Evolutionary conservation across 495 filamentous ascomycete species (phyloP), one percentile per base, ranked within the genome.

Genomic region (Neurospora sp.): DNA sequence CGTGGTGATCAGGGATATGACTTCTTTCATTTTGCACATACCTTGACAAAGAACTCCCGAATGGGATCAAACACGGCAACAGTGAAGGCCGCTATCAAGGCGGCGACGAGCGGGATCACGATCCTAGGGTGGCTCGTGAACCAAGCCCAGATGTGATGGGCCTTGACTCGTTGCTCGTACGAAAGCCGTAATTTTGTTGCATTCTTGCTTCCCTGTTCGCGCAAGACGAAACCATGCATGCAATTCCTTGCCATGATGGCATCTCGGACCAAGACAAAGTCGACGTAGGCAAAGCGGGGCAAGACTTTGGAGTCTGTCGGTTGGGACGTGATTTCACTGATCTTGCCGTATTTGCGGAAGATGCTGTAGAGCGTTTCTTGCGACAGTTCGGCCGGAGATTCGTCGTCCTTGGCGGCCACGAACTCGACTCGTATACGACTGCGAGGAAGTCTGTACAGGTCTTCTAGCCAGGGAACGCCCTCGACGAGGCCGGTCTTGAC

Each of bases 391-490:
- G 87, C 65, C 9, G 79, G 73, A 3, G 76, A 38, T 14, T 75
- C 87, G 0, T 89, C 88, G 65, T 90, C 81, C 3, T 80, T 85
- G 3, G 92, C 92, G 0, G 92, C 84, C 12, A 96, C 83, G 77
- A 97, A 98, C 78, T 99, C 96, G 42, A 98, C 89, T 73, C 86
- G 90, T 48, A 99, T 73, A 59, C 89, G 87, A 38, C 84, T 82
- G 71, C 90, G 94, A 3, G 96, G 96, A 31, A 93, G 89, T 10
- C 94, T 89, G 75, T 92, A 91, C 3, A 99, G 83, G 81, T 99
- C 96, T 76, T 99, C 96, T 22, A 98, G 84, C 96, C 96, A 99
- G 0, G 96, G 96, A n/a, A 87, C 87, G 12, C 96, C 96, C 20
- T 87, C 81, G 10, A 99, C 96, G 9, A 91, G 82, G 53, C 87